Conservation (phyloP, 495 filamentous ascomycete genomes). For the Penicillium lividum region DNA sequence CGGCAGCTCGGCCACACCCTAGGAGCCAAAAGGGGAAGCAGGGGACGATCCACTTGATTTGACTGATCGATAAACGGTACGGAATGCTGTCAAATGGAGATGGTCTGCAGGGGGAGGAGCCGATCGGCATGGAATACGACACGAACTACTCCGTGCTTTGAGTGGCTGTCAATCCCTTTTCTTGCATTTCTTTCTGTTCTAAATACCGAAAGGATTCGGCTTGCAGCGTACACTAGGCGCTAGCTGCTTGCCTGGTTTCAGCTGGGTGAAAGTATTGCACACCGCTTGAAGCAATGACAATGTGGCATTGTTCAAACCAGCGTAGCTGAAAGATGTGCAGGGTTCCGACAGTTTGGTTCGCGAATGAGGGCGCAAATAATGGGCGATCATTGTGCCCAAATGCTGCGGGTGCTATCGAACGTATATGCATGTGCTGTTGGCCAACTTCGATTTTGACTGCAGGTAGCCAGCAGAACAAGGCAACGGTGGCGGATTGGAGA, state of each 20-base stretch:
- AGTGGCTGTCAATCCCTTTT: background rate
- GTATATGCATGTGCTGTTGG: conserved; percentile 12
- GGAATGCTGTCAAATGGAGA: conserved; percentile 26
- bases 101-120: conserved; percentile 12
- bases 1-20: background rate
- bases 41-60: conserved; percentile 1
- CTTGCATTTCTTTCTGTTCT: background rate
- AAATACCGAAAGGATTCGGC: background rate
- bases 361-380: conserved; percentile 5
- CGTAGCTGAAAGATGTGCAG: conserved; percentile 4
- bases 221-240: background rate
- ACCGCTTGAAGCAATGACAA: conserved; percentile 2
- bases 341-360: background rate
- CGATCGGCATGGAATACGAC: conserved; percentile 12
- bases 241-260: conserved; percentile 1
- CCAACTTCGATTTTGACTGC: conserved; percentile 9
- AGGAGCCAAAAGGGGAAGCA: conserved; percentile 11
- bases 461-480: background rate
- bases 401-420: conserved; percentile 6
- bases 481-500: background rate
- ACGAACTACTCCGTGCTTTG: background rate
- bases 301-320: background rate
- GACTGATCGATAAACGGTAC: conserved; percentile 21
- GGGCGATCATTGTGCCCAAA: background rate
- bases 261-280: background rate